Conservation (phyloP, 1,284 basidiomycete species). For the Leucoagaricus sp. region DNA sequence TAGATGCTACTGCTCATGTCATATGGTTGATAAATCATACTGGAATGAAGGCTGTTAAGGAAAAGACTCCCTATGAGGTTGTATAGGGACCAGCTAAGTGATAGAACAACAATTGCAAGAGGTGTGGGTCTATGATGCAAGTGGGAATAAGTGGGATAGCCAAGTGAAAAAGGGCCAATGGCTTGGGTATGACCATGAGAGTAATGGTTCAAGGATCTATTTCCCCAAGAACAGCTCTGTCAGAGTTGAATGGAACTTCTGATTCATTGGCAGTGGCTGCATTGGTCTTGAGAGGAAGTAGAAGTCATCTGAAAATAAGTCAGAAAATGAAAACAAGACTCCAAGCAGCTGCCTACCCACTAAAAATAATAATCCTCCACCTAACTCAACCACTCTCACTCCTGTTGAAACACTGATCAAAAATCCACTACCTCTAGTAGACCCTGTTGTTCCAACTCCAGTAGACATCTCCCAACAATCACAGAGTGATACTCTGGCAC, state of each 20-base stretch:
- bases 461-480: no score
- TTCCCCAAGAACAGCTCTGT: constrained; percentile 28
- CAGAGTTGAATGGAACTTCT: constrained; percentile 29
- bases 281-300: constrained; percentile 3
- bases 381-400: no score
- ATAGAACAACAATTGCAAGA: background rate
- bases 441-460: no score
- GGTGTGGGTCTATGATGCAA: background rate
- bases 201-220: constrained; percentile 32
- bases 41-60: constrained; percentile 26
- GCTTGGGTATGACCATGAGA: constrained; percentile 29
- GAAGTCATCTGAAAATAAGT: background rate
- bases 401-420: no score
- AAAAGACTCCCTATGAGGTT: constrained; percentile 2
- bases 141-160: background rate
- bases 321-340: background rate
- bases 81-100: constrained; percentile 5
- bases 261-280: constrained; percentile 17
- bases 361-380: no score
- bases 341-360: background rate
- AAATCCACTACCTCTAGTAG: no score
- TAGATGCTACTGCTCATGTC: constrained; percentile 22
- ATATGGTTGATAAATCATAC: constrained; percentile 40
- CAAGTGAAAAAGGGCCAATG: constrained; percentile 21
- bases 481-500: no score